Evolutionary conservation across 164 flowering plant genomes (phyloP).

Genomic region (Buxus sempervirens): DNA sequence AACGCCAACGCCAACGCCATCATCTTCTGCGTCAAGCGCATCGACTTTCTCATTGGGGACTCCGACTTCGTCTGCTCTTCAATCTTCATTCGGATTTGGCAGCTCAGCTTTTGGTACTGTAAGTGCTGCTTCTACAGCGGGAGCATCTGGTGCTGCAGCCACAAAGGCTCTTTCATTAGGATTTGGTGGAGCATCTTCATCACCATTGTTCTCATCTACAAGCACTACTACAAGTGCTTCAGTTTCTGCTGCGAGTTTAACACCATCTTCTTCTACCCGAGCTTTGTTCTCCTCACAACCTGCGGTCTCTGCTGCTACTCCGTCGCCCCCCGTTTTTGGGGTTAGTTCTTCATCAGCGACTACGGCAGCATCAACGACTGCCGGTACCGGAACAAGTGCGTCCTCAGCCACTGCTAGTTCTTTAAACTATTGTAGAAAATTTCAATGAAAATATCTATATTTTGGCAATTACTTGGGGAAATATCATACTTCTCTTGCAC

Average conservation of each 20-base stretch:
- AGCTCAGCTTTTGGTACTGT: constrained; percentile 18
- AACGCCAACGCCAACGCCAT: too few relatives aligned
- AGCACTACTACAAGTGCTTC: constrained; percentile 33
- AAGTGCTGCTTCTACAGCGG: constrained; percentile 13
- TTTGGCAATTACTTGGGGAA: too few relatives aligned
- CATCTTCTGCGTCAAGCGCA: constrained; percentile 20
- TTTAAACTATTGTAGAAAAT: constrained; percentile 31
- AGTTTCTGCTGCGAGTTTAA: constrained; percentile 19
- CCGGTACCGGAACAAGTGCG: constrained; percentile 19
- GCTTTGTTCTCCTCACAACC: constrained; percentile 20
- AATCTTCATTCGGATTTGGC: constrained; percentile 26
- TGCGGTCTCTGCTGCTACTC: constrained; percentile 20
- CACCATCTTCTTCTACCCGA: constrained; percentile 21
- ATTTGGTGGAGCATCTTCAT: constrained; percentile 28
- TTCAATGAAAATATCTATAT: constrained; percentile 21
- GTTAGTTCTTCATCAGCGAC: constrained; percentile 22
- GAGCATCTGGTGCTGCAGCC: constrained; percentile 18
- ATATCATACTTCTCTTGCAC: too few relatives aligned
- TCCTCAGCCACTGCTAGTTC: constrained; percentile 34
- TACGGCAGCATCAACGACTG: constrained; percentile 20
- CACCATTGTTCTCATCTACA: constrained; percentile 36
- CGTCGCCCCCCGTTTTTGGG: constrained; percentile 24
- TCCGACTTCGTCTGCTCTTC: constrained; percentile 26
- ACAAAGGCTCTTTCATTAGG: constrained; percentile 22
- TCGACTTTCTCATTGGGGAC: constrained; percentile 45